These are phyloP conservation scores for Pseudodiploospora longispora DNA, from an alignment of 2,329 filamentous ascomycete species.

Conservation along the genomic window DNA sequence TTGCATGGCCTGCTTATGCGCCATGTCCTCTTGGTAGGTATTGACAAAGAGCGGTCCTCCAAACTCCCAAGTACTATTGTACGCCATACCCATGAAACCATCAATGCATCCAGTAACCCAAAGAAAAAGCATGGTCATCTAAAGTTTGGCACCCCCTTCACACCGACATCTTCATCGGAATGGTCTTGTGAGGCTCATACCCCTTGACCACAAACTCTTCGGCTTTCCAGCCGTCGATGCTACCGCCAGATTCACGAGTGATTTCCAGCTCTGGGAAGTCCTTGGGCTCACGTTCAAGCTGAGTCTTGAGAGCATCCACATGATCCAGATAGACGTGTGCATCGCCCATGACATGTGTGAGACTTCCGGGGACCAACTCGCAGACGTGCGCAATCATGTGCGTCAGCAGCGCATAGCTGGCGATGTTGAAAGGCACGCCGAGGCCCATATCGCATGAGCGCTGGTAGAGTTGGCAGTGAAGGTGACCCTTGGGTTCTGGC, in stretches of 20 bases:
- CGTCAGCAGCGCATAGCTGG: conserved; percentile 84
- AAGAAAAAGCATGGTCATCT: too few relatives aligned
- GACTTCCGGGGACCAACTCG: conserved; percentile 72
- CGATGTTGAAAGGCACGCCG: conserved; percentile 96
- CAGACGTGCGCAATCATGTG: conserved; percentile 91
- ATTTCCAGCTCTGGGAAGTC: conserved; percentile 77
- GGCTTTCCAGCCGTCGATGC: conserved; percentile 81
- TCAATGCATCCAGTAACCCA: too few relatives aligned
- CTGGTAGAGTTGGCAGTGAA: conserved; percentile 90
- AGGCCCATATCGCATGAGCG: conserved; percentile 94
- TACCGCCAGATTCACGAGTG: conserved; percentile 55
- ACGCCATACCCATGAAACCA: too few relatives aligned
- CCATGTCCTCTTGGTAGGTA: too few relatives aligned
- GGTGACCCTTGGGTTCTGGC: conserved; percentile 53
- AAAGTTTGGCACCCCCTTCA: conserved; percentile 21
- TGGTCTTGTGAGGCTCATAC: conserved; percentile 84
- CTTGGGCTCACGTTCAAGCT: conserved; percentile 71
- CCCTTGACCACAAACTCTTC: conserved; percentile 84
- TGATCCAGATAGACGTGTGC: conserved; percentile 96
- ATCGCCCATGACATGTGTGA: conserved; percentile 96
- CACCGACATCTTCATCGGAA: conserved; percentile 99
- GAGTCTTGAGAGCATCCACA: conserved; percentile 73
- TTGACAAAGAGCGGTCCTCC: too few relatives aligned
- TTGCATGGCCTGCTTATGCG: too few relatives aligned
- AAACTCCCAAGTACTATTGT: too few relatives aligned